Evolutionary conservation across 495 filamentous ascomycete species (phyloP).

Genomic region (Trichocladium uniseriatum): DNA sequence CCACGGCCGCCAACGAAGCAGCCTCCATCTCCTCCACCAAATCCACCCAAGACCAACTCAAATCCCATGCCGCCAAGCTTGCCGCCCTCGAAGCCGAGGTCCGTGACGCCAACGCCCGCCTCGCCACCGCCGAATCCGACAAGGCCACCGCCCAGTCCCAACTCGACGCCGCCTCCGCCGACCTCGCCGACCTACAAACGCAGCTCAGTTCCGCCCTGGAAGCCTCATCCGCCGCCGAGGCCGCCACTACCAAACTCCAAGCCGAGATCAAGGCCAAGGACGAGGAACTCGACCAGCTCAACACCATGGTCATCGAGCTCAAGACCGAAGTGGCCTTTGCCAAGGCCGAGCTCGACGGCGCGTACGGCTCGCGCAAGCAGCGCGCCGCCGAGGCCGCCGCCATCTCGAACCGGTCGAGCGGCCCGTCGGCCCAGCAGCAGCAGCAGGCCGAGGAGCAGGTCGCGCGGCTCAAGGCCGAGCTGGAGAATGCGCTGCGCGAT

Average conservation of each 20-base stretch:
- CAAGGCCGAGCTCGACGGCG: constrained; percentile 89
- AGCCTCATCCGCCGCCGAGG: constrained; percentile 20
- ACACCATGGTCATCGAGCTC: constrained; percentile 72
- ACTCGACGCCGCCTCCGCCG: constrained; percentile 20
- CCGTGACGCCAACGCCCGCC: constrained; percentile 34
- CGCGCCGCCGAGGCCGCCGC: constrained; percentile 67
- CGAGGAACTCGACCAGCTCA: constrained; percentile 62
- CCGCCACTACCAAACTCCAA: constrained; percentile 20
- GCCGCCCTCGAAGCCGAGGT: constrained; percentile 38
- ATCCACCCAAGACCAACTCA: constrained; percentile 40
- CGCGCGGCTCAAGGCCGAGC: constrained; percentile 63
- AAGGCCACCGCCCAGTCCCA: constrained; percentile 10
- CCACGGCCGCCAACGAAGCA: constrained; percentile 23
- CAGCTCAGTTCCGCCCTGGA: constrained; percentile 2
- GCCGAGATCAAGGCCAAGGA: constrained; percentile 43
- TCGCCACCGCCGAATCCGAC: constrained; percentile 19
- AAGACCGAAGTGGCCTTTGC: constrained; percentile 88
- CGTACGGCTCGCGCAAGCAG: constrained; percentile 71
- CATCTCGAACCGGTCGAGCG: constrained; percentile 51
- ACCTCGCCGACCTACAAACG: constrained; percentile 18
- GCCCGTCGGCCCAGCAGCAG: constrained; percentile 50
- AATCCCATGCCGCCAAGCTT: constrained; percentile 39
- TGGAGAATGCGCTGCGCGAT: constrained; percentile 72
- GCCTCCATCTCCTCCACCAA: constrained; percentile 30
- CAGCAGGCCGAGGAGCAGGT: constrained; percentile 52